Evolutionary conservation across 148 eudicot species (phyloP).

Genomic region (Dysphania ambrosioides): DNA sequence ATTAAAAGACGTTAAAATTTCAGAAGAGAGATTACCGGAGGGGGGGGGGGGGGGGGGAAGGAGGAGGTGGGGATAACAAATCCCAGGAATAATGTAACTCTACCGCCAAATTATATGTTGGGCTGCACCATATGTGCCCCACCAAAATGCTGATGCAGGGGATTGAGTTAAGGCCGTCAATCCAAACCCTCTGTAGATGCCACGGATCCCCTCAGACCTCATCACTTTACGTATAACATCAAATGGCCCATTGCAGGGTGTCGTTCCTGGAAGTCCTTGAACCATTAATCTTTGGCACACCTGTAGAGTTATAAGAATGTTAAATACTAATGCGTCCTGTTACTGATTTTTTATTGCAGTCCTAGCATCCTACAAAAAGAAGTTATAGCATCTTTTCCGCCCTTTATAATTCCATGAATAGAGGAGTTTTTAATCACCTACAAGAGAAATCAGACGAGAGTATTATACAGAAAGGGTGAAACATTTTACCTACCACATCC

Average conservation of each 20-base stretch:
- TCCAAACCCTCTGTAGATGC: constrained; percentile 69
- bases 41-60: not conserved
- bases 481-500: constrained; percentile 63
- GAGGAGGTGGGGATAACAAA: too few relatives aligned
- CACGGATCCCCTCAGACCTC: constrained; percentile 62
- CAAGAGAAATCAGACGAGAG: not conserved
- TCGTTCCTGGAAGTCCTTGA: constrained; percentile 69
- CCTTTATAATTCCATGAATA: not conserved
- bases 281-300: constrained; percentile 70
- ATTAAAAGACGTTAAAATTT: not conserved
- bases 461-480: not conserved
- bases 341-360: not conserved
- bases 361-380: not conserved
- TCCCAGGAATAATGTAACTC: not conserved
- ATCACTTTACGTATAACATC: constrained; percentile 54
- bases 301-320: constrained; percentile 21
- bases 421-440: not conserved
- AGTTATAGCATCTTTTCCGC: not conserved
- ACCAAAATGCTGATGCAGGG: constrained; percentile 87
- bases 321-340: not conserved
- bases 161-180: constrained; percentile 61
- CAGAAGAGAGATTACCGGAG: not conserved
- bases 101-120: constrained; percentile 81
- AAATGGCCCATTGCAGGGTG: constrained; percentile 47
- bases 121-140: constrained; percentile 75